Evolutionary conservation across 2,329 filamentous ascomycete species (phyloP).

Genomic region (Sporothrix pseudoabietina): DNA sequence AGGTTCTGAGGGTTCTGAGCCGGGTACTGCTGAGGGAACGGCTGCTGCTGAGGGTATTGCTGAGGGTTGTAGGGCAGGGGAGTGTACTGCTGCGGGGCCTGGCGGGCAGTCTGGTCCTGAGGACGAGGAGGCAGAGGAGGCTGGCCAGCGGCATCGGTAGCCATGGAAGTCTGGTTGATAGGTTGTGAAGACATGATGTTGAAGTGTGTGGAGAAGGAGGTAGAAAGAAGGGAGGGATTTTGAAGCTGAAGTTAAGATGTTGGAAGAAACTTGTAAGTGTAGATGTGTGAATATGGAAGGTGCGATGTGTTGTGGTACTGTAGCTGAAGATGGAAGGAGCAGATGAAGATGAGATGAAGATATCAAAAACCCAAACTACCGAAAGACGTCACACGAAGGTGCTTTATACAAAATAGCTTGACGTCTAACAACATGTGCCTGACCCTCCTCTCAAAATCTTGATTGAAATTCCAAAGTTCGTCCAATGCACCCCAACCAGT

Average conservation of each 20-base stretch:
- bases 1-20: constrained; percentile 12
- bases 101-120: neutral
- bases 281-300: neutral
- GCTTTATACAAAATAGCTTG: neutral
- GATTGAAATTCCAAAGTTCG: neutral
- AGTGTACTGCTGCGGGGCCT: constrained; percentile 7
- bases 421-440: neutral
- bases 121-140: constrained; percentile 22
- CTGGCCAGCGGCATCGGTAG: neutral
- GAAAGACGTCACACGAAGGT: neutral
- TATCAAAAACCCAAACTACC: neutral
- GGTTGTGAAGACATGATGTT: constrained; percentile 9
- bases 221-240: too few relatives aligned
- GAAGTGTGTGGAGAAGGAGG: neutral
- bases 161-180: neutral
- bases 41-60: constrained; percentile 17
- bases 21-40: constrained; percentile 12
- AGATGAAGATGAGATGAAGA: neutral
- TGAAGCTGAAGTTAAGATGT: neutral
- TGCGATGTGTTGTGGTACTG: neutral
- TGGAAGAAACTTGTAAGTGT: neutral
- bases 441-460: neutral
- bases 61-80: constrained; percentile 18
- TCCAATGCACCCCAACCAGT: constrained; percentile 23
- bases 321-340: neutral